These are phyloP conservation scores for Claviceps citrina DNA, from an alignment of 2,329 filamentous ascomycete genomes.

Conservation along the genomic window DNA sequence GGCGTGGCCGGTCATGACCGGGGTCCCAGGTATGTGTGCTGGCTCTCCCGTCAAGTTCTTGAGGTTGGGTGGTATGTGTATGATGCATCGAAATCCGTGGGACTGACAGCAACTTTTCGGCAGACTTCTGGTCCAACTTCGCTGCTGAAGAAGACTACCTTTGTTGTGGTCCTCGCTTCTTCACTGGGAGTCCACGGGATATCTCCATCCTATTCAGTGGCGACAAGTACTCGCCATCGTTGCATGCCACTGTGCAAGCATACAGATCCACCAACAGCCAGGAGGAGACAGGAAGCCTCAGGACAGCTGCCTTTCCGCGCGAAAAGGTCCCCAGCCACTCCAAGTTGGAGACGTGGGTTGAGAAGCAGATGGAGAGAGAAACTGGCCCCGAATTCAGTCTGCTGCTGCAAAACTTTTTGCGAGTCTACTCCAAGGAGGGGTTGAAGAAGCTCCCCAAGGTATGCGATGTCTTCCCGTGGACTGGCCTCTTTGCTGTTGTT, in stretches of 20 bases:
- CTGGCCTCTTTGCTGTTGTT: not conserved
- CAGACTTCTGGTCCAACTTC: conserved; percentile 24
- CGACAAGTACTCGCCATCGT: conserved; percentile 22
- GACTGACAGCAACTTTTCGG: conserved; percentile 12
- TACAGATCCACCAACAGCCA: conserved; percentile 19
- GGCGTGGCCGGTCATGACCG: conserved; percentile 24
- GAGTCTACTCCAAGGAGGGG: conserved; percentile 21
- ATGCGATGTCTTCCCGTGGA: conserved; percentile 7
- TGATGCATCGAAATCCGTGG: no score
- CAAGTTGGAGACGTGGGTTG: conserved; percentile 22
- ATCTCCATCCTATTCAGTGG: conserved; percentile 22
- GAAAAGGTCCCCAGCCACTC: conserved; percentile 22
- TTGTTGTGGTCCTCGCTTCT: conserved; percentile 20
- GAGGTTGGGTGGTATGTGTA: not conserved
- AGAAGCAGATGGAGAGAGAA: conserved; percentile 22
- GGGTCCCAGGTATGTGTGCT: conserved; percentile 19
- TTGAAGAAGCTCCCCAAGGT: conserved; percentile 23
- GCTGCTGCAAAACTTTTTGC: conserved; percentile 23
- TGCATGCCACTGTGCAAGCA: conserved; percentile 24
- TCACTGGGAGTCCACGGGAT: conserved; percentile 21
- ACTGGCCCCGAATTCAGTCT: conserved; percentile 17
- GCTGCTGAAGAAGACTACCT: conserved; percentile 20
- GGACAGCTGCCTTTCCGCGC: conserved; percentile 22
- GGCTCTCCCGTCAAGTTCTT: conserved; percentile 4
- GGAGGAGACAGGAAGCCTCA: conserved; percentile 16